Evolutionary conservation across 805 yeast species (phyloP), one percentile per base, ranked within the genome.

Genomic region (Deakozyma indianensis): DNA sequence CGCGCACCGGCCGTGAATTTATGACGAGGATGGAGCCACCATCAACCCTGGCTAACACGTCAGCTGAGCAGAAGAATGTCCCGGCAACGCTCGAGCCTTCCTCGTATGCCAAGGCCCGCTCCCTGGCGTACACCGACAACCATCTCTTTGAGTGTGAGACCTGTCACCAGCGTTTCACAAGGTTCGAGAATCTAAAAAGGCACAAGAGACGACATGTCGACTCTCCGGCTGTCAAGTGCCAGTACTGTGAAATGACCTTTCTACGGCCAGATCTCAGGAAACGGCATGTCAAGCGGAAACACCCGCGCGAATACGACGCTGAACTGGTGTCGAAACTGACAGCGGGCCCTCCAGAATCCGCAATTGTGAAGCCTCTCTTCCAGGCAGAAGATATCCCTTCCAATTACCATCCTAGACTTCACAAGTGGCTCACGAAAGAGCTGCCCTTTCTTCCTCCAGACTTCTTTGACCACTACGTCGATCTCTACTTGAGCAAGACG

Each of bases 41-140:
- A n/a, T n/a, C n/a, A n/a, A n/a, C n/a, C n/a, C n/a, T n/a, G n/a
- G n/a, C n/a, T n/a, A n/a, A n/a, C n/a, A n/a, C n/a, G n/a, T n/a
- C n/a, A n/a, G n/a, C n/a, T n/a, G n/a, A n/a, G n/a, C n/a, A n/a
- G n/a, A n/a, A n/a, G n/a, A n/a, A n/a, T n/a, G n/a, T n/a, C n/a
- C n/a, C n/a, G n/a, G n/a, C n/a, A n/a, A n/a, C n/a, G n/a, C n/a
- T n/a, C n/a, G n/a, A n/a, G n/a, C n/a, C n/a, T n/a, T n/a, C n/a
- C n/a, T n/a, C n/a, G n/a, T n/a, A n/a, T n/a, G n/a, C n/a, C n/a
- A n/a, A n/a, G n/a, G n/a, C n/a, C n/a, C n/a, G n/a, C n/a, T n/a
- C n/a, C n/a, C n/a, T n/a, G n/a, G n/a, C 28, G 42, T 21, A 44
- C 7, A 15, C 41, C 22, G 20, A 43, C n/a, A 44, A 41, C n/a